Percentiles rank a stretch among this genome's conserved stretches.
phyloP scores from a whole-genome alignment of 106 monocot species.

The Dendrobium officinale region DNA sequence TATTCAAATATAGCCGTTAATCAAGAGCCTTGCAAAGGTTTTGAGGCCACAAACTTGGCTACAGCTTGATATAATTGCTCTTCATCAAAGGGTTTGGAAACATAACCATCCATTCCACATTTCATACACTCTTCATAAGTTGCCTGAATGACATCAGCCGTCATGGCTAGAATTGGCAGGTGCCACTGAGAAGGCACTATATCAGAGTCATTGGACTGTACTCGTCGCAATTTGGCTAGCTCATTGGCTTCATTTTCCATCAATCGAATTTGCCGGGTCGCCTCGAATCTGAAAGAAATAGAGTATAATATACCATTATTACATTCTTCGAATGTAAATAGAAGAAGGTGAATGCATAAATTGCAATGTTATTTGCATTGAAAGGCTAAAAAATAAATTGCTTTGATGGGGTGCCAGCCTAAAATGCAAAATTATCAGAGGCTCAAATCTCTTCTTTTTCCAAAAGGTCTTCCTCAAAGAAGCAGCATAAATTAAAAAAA shows the following conservation, averaged over 20 bases:
- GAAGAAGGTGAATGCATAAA: no score
- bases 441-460: no score
- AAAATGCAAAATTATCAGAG: no score
- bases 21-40: conserved; percentile 14
- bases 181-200: conserved; percentile 27
- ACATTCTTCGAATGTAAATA: no score
- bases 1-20: not conserved
- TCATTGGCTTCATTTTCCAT: conserved; percentile 67
- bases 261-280: conserved; percentile 70
- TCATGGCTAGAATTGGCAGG: conserved; percentile 90
- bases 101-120: conserved; percentile 94
- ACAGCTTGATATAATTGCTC: conserved; percentile 79
- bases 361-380: no score
- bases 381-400: no score
- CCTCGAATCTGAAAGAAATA: conserved; percentile 62
- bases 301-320: no score
- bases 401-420: no score
- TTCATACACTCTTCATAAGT: conserved; percentile 90
- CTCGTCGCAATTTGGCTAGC: not conserved
- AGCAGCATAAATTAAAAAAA: no score
- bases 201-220: not conserved
- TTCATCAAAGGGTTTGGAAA: conserved; percentile 93
- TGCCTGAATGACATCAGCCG: conserved; percentile 95
- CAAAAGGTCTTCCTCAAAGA: no score
- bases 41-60: conserved; percentile 48